Conservation (phyloP, 441 rosid species). For the Mallotus japonicus region DNA sequence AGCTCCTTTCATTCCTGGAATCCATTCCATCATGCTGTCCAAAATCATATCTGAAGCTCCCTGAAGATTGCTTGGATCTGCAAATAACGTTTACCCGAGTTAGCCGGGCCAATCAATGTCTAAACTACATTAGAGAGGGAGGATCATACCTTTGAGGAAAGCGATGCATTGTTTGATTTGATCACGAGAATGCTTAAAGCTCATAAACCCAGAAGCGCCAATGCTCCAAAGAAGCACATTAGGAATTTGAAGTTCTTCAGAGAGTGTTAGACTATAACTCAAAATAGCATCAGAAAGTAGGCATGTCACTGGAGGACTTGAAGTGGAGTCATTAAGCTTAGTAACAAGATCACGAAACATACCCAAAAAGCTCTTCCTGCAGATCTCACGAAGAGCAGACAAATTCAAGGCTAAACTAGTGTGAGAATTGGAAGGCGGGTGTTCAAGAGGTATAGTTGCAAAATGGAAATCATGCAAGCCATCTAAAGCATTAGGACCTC, state of each 20-base stretch:
- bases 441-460: conserved; percentile 24
- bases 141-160: conserved; percentile 10
- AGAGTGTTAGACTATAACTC: conserved; percentile 13
- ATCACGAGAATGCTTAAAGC: conserved; percentile 16
- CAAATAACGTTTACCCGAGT: neutral
- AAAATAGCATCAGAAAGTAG: conserved; percentile 23
- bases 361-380: neutral
- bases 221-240: conserved; percentile 24
- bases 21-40: conserved; percentile 23
- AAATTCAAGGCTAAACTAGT: conserved; percentile 18
- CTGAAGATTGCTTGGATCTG: conserved; percentile 15
- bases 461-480: conserved; percentile 27
- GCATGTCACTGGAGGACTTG: conserved; percentile 19
- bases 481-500: conserved; percentile 21
- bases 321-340: conserved; percentile 15
- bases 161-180: conserved; percentile 13
- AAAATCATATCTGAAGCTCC: neutral
- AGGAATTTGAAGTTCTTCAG: conserved; percentile 24
- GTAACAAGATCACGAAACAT: conserved; percentile 11
- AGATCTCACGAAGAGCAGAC: conserved; percentile 14
- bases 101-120: neutral
- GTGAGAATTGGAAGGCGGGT: conserved; percentile 23
- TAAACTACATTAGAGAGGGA: too few species aligned
- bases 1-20: conserved; percentile 22
- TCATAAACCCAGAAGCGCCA: conserved; percentile 21